Evolutionary conservation across 108 stramenopile genomes (phyloP), one percentile per base, ranked within the genome.

Genomic region (Mayamaea pseudoterrestris): DNA sequence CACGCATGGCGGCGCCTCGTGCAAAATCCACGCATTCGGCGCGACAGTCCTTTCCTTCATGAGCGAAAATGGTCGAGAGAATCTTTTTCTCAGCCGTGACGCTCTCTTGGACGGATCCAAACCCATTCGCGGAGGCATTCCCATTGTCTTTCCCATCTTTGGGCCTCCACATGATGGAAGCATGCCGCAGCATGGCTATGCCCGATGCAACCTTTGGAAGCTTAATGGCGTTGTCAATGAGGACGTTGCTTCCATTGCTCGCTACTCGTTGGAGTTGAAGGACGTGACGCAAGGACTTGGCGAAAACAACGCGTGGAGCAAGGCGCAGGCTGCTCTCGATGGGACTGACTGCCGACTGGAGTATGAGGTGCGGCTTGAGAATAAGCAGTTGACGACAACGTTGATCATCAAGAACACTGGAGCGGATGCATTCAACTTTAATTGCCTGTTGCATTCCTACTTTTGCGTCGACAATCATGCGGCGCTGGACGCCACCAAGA

Each of bases 131-230:
- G 87, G 87, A 23, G 87, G 82, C 0, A 79, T 83, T 16, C 87
- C 86, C 4, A 47, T 89, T 6, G 80, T 80, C 31, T 89, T 83
- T 50, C 87, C 87, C 13, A 72, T 78, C 43, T 89, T 89, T 66
- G 87, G 87, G 17, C 81, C 76, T 39, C 73, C 78, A 46, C 11
- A 12, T 24, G 12, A n/a, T 3, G 13, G n/a, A 13, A 25, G 16
- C 9, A 76, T 79, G 68, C 87, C 87, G 0, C 87, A 89, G 35
- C 87, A 89, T 63, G 87, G 87, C 11, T 89, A 83, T 47, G 50
- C 79, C 31, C 68, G 87, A 5, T 58, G 44, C 35, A 89, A 89
- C 31, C 52, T 47, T 21, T 89, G 87, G 87, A 69, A 45, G 18
- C 14, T 53, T 1, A 27, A 40, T 0, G n/a, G n/a, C n/a, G n/a